Evolutionary conservation across 176 grass and related monocot genomes (phyloP), one percentile per base, ranked within the genome.

Genomic region (Oryza rufipogon): DNA sequence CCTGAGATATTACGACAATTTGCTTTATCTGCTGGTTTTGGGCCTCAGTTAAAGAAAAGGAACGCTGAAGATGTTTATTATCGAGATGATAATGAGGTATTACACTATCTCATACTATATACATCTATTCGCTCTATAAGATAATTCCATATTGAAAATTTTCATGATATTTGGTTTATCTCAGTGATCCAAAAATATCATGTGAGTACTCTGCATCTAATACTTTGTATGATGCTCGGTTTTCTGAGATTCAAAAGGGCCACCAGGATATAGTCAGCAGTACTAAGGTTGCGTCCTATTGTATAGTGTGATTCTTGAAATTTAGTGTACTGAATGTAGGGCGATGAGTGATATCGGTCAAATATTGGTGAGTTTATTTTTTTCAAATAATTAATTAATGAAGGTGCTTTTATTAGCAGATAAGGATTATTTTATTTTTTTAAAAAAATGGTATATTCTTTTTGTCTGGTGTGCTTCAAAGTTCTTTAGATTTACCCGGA

Each of bases 11-110:
- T 99, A 58, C 84, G 96, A 23, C 96, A 99, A 41, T 93, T 99
- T 95, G 93, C 91, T 90, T 87, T 99, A 75, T 91, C 96, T 82
- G 91, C 96, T 84, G 96, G 96, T 80, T 94, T 99, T 58, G 96
- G 96, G 66, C 93, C 96, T 77, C 91, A 87, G 28, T 78, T 99
- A 78, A 99, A 94, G 87, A 95, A 92, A 90, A 95, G 90, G 83
- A 91, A 88, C 9, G 68, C 75, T 8, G 93, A 96, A 16, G 72
- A 80, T 65, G 67, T 85, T 64, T 90, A 87, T 90, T 99, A 85
- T 56, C 91, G 76, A 20, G 92, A 96, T 85, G 93, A 96, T 48
- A 95, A 94, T 89, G 96, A 97, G 89, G 95, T 97, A 80, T 80
- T 4, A 61, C 80, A 33, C 23, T 76, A 56, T 15, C 70, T 69